Evolutionary conservation across 2,329 filamentous ascomycete species (phyloP).

Genomic region (Berkeleyomyces rouxiae): DNA sequence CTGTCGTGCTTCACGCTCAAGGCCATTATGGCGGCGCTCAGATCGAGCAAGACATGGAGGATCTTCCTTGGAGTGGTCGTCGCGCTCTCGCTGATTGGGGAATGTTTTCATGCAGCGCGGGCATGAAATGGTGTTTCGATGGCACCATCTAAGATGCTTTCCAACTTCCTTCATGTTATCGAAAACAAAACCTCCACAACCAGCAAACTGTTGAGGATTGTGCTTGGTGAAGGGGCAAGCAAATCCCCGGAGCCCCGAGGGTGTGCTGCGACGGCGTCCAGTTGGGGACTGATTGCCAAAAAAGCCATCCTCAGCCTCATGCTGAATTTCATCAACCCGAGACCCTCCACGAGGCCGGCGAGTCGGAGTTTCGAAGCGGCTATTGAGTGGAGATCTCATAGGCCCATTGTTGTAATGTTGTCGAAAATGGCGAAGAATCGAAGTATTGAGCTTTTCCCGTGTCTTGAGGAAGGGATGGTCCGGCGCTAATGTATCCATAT

Average conservation of each 20-base stretch:
- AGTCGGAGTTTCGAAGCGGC: neutral
- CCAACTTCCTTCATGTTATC: slow-evolving; percentile 2
- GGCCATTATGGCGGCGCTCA: slow-evolving; percentile 4
- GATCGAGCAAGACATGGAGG: slow-evolving; percentile 1
- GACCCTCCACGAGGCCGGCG: slow-evolving; percentile 8
- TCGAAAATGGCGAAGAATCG: neutral
- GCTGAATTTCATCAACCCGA: slow-evolving; percentile 2
- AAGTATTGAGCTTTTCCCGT: neutral
- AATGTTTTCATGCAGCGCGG: slow-evolving; percentile 11
- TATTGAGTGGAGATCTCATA: neutral
- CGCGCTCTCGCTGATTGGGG: neutral
- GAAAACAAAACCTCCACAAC: slow-evolving; percentile 10
- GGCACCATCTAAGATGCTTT: slow-evolving; percentile 10
- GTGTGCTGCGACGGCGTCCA: slow-evolving; percentile 3
- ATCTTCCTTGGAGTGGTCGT: slow-evolving; percentile 10
- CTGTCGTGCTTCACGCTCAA: neutral
- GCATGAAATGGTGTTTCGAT: slow-evolving; percentile 10
- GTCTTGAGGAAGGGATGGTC: slow-evolving; percentile 2
- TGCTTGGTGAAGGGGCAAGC: slow-evolving; percentile 11
- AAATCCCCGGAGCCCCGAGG: neutral
- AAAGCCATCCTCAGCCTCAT: neutral
- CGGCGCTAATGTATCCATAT: neutral
- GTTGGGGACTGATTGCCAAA: neutral
- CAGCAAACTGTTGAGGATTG: slow-evolving; percentile 4
- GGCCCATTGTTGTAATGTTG: neutral